These are phyloP conservation scores for Tulasnella sp. DNA, from an alignment of 768 basidiomycete genomes.

Conservation along the genomic window DNA sequence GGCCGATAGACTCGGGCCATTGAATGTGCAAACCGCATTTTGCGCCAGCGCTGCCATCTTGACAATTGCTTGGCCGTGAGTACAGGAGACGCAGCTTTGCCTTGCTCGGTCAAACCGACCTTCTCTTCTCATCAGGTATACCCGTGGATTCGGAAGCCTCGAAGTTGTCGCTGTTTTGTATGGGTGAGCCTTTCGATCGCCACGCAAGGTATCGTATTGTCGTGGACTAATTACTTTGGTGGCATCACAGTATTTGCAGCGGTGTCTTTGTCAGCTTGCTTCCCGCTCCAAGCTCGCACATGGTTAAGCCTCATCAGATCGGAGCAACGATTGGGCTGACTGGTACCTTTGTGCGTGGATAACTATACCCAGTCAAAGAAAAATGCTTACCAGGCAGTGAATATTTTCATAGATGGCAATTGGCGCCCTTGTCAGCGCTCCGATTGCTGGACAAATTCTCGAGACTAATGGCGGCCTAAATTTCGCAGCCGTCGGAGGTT, in stretches of 20 bases:
- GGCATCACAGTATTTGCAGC: slow-evolving; percentile 47
- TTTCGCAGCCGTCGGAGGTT: slow-evolving; percentile 22
- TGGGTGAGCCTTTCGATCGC: slow-evolving; percentile 44
- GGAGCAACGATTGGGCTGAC: slow-evolving; percentile 27
- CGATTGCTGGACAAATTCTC: slow-evolving; percentile 28
- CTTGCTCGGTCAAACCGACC: background rate
- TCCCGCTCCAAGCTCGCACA: slow-evolving; percentile 22
- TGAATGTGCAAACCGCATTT: slow-evolving; percentile 66
- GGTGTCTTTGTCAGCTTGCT: slow-evolving; percentile 47
- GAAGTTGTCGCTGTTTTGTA: slow-evolving; percentile 58
- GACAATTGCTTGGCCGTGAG: slow-evolving; percentile 71
- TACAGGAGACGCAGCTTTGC: slow-evolving; percentile 29
- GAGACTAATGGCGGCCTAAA: background rate
- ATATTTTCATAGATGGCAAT: slow-evolving; percentile 23
- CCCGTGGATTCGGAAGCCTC: slow-evolving; percentile 40
- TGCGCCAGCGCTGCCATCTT: slow-evolving; percentile 52
- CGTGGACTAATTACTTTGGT: slow-evolving; percentile 1
- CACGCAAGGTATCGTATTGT: no score
- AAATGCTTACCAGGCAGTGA: slow-evolving; percentile 16
- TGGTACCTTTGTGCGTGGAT: slow-evolving; percentile 19
- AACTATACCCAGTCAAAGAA: background rate
- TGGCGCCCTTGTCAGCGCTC: slow-evolving; percentile 20
- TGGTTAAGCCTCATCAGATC: slow-evolving; percentile 22
- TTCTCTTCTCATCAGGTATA: background rate
- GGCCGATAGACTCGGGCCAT: slow-evolving; percentile 44